Base-by-base conservation (phyloP, 179 eudicot species). In the Nepenthes alata region DNA sequence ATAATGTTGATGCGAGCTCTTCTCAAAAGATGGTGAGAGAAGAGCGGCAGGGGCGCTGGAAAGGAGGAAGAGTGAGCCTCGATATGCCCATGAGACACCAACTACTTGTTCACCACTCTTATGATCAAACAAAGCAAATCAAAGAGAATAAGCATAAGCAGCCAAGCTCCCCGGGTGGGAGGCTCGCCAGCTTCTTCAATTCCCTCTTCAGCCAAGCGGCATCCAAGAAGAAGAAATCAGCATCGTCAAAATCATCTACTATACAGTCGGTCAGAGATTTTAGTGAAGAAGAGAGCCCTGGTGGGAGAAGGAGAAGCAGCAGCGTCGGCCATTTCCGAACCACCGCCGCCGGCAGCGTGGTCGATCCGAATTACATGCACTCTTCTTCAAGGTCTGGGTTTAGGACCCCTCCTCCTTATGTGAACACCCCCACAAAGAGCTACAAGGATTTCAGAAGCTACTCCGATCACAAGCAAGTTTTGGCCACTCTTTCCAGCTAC, bases 131-230 rank as follows among this genome's bases (percentile, higher is more conserved):
- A 6, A 47, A 68, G 64, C 53, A 59, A 64, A 70, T n/a, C 53
- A 50, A 81, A 44, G 69, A 70, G 70, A 89, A 81, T 70, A 83
- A 84, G 34, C 16, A 59, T 70, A 89, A 83, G 63, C 93, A 90
- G 61, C 95, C 97, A 1, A 85, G 88, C 68, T 93, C 98, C 0
- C 98, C 98, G 2, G 97, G 98, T 10, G 97, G 90, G 1, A 85
- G 71, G 60, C 73, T 93, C 5, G 95, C 95, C 9, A 81, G 78
- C 60, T 90, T 93, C 75, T 69, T 93, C 59, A 83, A 79, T 79
- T 77, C 95, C 2, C 75, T 93, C 9, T 81, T 93, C 67, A 86
- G 74, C 77, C 53, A 50, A 50, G 4, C 13, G 11, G 15, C 53
- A 4, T 86, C 82, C 74, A 89, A 85, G 71, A 86, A 81, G 52